Evolutionary conservation across 306 rosid genomes (phyloP).

Genomic region (Corylus americana): DNA sequence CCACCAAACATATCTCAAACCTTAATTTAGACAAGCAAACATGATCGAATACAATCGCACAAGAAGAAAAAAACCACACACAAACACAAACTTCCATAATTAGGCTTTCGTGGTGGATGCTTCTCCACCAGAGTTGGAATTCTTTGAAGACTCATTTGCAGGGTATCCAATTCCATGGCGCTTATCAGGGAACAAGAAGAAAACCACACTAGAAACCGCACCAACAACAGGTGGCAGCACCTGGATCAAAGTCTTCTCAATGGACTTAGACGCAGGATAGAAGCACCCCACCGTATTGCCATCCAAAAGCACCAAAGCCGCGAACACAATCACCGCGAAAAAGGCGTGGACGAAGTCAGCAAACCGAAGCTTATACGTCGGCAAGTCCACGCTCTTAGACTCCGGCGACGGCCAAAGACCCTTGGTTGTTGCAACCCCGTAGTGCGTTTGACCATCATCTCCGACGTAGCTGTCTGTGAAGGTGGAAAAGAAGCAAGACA

Average conservation of each 20-base stretch:
- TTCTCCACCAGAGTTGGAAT: constrained; percentile 5
- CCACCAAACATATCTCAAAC: too few relatives aligned
- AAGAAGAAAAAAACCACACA: too few relatives aligned
- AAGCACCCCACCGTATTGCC: constrained; percentile 29
- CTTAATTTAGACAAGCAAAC: too few relatives aligned
- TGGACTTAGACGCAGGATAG: constrained; percentile 50
- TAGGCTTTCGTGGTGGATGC: not conserved
- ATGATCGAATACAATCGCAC: too few relatives aligned
- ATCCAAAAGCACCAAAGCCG: constrained; percentile 41
- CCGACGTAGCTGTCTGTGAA: constrained; percentile 82
- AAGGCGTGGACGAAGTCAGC: constrained; percentile 76
- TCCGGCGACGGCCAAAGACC: constrained; percentile 73
- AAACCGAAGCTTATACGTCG: constrained; percentile 45
- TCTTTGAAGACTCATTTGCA: constrained; percentile 11
- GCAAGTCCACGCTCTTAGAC: constrained; percentile 35
- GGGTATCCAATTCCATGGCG: constrained; percentile 91
- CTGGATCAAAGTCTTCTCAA: constrained; percentile 45
- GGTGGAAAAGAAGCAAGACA: constrained; percentile 65
- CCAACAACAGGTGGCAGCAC: constrained; percentile 69
- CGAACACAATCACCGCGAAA: constrained; percentile 51
- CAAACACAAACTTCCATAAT: too few relatives aligned
- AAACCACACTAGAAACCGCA: constrained; percentile 44
- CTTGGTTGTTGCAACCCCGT: constrained; percentile 47
- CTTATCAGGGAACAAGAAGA: constrained; percentile 53
- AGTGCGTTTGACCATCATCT: constrained; percentile 52